Evolutionary conservation across 2,329 filamentous ascomycete species (phyloP), one percentile per base, ranked within the genome.

Genomic region (Claviceps maximensis): DNA sequence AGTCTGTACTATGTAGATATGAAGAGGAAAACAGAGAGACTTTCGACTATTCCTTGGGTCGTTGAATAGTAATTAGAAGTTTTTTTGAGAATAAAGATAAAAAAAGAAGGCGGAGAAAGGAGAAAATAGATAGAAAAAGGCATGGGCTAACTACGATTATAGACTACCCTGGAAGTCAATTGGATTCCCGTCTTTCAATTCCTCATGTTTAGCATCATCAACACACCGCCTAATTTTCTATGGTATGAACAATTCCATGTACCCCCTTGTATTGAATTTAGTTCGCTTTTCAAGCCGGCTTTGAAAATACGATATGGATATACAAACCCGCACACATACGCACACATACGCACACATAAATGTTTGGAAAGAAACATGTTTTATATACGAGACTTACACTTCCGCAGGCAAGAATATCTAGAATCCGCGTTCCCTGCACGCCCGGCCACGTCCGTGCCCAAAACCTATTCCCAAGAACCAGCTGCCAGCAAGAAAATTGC

Each of bases 171-270:
- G 4, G 42, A 53, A 36, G 71, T 94, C 60, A 79, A 89, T 67
- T 76, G 77, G 68, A 69, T 77, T 5, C 80, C 85, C 4, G 74
- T 95, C 45, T 70, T 89, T 59, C 86, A 89, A 64, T 95, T 94
- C 68, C 70, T 87, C 50, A 63, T 88, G 51, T 95, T 84, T 72
- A 79, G 83, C 58, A 63, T 87, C 36, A 64, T 95, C 55, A 84
- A 77, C 67, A 85, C 83, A 42, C 89, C 89, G 2, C 86, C 86
- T 46, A 96, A 96, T 69, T 87, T 89, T 63, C 65, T 87, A 61
- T 95, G 89, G 89, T 82, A 66, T 60, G 70, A 70, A 67, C 9
- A 15, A n/a, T 38, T 17, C 5, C 33, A 15, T n/a, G 4, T 1
- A 4, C 15, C n/a, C 8, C n/a, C 17, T n/a, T 17, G 8, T 13